phyloP scores from a whole-genome alignment of 2,329 filamentous ascomycete genomes.

The Microdochium trichocladiopsis region DNA sequence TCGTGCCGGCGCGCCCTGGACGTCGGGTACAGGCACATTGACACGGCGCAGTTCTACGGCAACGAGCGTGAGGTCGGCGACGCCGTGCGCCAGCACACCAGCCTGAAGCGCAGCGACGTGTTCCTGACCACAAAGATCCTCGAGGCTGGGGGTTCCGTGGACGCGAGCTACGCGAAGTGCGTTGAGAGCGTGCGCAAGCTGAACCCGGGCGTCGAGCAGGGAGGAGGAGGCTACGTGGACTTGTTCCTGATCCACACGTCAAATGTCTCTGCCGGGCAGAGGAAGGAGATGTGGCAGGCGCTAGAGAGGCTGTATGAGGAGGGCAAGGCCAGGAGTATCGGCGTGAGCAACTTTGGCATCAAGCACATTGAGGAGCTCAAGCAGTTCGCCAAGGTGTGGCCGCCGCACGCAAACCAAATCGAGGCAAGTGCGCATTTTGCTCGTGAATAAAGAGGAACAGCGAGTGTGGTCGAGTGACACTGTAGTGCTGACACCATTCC shows the following conservation, averaged over 20 bases:
- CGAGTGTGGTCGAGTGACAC: too few relatives aligned
- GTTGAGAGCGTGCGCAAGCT: conserved; percentile 54
- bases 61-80: conserved; percentile 63
- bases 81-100: conserved; percentile 47
- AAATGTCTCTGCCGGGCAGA: conserved; percentile 41
- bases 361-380: conserved; percentile 64
- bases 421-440: conserved; percentile 43
- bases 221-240: conserved; percentile 57
- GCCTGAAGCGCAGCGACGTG: conserved; percentile 48
- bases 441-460: too few relatives aligned
- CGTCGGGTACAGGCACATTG: conserved; percentile 55
- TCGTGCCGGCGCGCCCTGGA: conserved; percentile 53
- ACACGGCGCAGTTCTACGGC: conserved; percentile 56
- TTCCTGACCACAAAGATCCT: conserved; percentile 69
- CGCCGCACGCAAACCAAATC: conserved; percentile 56
- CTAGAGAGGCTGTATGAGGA: conserved; percentile 54
- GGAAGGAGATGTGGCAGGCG: conserved; percentile 59
- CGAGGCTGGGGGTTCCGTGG: conserved; percentile 40
- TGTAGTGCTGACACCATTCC: conserved; percentile 24
- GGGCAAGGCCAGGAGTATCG: conserved; percentile 57
- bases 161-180: conserved; percentile 51
- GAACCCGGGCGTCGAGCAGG: conserved; percentile 28
- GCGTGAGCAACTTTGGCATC: conserved; percentile 66
- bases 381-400: conserved; percentile 56
- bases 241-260: conserved; percentile 65